These are phyloP conservation scores for Aquilaria malaccensis DNA, from an alignment of 345 rosid species.

Conservation along the genomic window DNA sequence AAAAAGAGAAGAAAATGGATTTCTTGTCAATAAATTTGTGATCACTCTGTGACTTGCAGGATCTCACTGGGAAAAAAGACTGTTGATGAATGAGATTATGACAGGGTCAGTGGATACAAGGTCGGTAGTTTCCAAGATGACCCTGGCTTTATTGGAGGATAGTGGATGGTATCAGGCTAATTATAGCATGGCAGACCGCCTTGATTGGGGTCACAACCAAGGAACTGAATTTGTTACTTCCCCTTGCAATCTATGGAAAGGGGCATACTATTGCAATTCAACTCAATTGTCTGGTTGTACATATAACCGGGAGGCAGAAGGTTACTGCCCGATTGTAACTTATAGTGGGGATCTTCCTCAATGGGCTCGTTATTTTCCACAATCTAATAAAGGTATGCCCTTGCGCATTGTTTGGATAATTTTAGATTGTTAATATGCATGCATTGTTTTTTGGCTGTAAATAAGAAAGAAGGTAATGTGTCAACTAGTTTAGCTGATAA, in stretches of 20 bases:
- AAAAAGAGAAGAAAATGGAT: too few relatives aligned
- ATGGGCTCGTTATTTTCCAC: conserved; percentile 98
- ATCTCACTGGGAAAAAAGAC: conserved; percentile 99
- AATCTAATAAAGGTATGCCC: conserved; percentile 80
- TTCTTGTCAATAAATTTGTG: too few relatives aligned
- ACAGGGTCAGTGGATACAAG: conserved; percentile 98
- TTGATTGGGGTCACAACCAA: conserved; percentile 97
- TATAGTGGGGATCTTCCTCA: conserved; percentile 89
- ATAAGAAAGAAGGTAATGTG: too few relatives aligned
- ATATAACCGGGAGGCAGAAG: conserved; percentile 98
- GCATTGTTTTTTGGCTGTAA: too few relatives aligned
- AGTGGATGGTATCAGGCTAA: conserved; percentile 99
- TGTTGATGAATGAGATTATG: conserved; percentile 99
- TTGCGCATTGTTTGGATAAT: background rate
- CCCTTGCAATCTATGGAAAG: conserved; percentile 96
- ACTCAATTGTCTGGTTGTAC: conserved; percentile 95
- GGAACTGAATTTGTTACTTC: conserved; percentile 90
- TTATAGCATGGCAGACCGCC: conserved; percentile 94
- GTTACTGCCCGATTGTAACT: conserved; percentile 94
- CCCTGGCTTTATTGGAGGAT: conserved; percentile 89
- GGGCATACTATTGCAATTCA: conserved; percentile 91
- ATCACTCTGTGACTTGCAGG: conserved; percentile 30
- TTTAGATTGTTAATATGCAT: background rate
- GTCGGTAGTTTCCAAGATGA: conserved; percentile 98
- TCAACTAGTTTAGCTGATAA: too few relatives aligned